Base-by-base conservation (phyloP, 129 eudicot species). In the Flaveria brownii region DNA sequence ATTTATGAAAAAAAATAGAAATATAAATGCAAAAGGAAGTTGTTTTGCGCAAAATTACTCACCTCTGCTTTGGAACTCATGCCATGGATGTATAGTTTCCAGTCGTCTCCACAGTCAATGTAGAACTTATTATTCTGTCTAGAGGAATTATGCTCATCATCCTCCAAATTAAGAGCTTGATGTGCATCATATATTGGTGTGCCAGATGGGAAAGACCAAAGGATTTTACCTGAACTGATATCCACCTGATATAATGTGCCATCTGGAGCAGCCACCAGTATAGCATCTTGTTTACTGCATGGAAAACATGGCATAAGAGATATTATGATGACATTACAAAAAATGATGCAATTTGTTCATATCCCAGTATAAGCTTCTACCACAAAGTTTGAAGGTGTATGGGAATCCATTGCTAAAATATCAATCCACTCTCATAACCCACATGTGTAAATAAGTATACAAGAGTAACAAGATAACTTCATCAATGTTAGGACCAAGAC, bases 91-190 rank as follows among this genome's bases (percentile, higher is more conserved):
- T 94, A 89, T 63, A 94, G 86, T 71, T 87, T 82, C 97, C 97
- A 91, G 72, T 94, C 96, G 84, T 91, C 93, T 66, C 97, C 98
- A 84, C 85, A 81, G 78, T 94, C 98, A 26, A 89, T 73, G 47
- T 83, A 94, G 75, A 76, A 82, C 72, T 78, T 63, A 81, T 56
- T 85, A 23, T 65, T 77, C 59, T 71, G 85, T 56, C 79, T 71
- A 57, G 91, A 82, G 36, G 84, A 77, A 61, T 82, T 79, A 46
- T 82, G 83, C 39, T 59, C 77, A 74, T 82, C 89, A 73, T 74
- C 87, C 51, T 85, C 93, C 72, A 80, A 49, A 33, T 88, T 83
- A 65, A 71, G 85, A 62, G 87, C 84, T 80, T 87, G 96, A 80
- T 87, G 84, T 22, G 96, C 86, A 72, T 96, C 86, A 74, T 94